Conservation (phyloP, 1,139 yeast genomes). For the Candida glucosophila region DNA sequence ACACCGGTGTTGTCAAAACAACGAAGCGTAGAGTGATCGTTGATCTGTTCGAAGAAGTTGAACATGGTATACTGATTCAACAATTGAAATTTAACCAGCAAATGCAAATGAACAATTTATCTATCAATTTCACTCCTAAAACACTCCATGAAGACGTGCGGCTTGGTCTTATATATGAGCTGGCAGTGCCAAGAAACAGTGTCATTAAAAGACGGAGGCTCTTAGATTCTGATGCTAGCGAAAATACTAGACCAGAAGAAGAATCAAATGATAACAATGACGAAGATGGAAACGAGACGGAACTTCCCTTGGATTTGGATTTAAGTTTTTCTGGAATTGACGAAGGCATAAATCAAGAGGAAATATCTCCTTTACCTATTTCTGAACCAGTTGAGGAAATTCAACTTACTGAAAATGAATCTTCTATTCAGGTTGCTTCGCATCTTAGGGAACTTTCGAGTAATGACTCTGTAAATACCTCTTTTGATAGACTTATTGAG, state of each 20-base stretch:
- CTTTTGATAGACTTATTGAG: constrained; percentile 35
- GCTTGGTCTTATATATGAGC: not conserved
- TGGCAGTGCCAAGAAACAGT: not conserved
- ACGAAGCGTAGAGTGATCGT: constrained; percentile 30
- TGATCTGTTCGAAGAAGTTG: constrained; percentile 25
- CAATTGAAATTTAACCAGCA: constrained; percentile 25
- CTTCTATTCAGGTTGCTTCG: too few relatives aligned
- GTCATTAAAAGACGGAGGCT: constrained; percentile 14
- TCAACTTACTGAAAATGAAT: too few relatives aligned
- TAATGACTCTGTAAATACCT: constrained; percentile 9
- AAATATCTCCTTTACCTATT: too few relatives aligned
- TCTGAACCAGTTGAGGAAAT: too few relatives aligned
- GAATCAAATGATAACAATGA: constrained; percentile 11
- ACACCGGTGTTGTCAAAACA: constrained; percentile 31
- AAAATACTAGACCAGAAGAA: constrained; percentile 13
- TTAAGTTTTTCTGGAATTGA: constrained; percentile 31
- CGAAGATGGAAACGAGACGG: constrained; percentile 13
- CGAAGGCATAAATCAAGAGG: too few relatives aligned
- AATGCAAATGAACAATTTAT: constrained; percentile 10
- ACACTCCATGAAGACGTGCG: not conserved
- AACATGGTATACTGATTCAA: constrained; percentile 27
- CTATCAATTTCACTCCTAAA: not conserved
- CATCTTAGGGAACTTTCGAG: constrained; percentile 20
- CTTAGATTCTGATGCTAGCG: constrained; percentile 28
- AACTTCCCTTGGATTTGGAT: constrained; percentile 27